Evolutionary conservation across 2,329 filamentous ascomycete species (phyloP).

Genomic region (Conoideocrella luteorostrata): DNA sequence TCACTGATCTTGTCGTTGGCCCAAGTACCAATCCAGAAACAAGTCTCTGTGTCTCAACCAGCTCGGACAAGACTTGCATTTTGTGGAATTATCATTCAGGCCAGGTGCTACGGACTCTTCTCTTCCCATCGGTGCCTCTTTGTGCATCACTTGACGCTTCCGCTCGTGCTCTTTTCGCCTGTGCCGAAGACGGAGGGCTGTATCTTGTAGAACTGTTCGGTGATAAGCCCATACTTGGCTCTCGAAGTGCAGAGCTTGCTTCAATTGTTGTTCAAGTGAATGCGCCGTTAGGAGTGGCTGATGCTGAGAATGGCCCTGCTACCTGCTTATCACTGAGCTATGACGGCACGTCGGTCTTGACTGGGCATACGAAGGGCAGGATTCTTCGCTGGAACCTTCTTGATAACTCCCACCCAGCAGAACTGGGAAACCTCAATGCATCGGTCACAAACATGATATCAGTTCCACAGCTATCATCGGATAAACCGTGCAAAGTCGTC

Average conservation of each 20-base stretch:
- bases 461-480: slow-evolving; percentile 49
- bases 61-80: slow-evolving; percentile 81
- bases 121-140: slow-evolving; percentile 67
- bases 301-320: slow-evolving; percentile 56
- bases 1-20: slow-evolving; percentile 58
- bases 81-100: slow-evolving; percentile 89
- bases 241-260: slow-evolving; percentile 43
- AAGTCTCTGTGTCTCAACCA: slow-evolving; percentile 78
- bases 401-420: slow-evolving; percentile 59
- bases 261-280: slow-evolving; percentile 52
- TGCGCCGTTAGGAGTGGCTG: slow-evolving; percentile 48
- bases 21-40: slow-evolving; percentile 62
- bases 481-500: slow-evolving; percentile 40
- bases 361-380: slow-evolving; percentile 75
- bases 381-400: slow-evolving; percentile 76
- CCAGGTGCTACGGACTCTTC: slow-evolving; percentile 69
- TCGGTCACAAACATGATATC: slow-evolving; percentile 79
- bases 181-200: slow-evolving; percentile 72
- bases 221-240: slow-evolving; percentile 48
- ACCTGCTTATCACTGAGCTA: slow-evolving; percentile 69
- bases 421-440: slow-evolving; percentile 67
- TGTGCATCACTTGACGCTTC: slow-evolving; percentile 75
- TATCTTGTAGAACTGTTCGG: slow-evolving; percentile 70
- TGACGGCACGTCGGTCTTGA: slow-evolving; percentile 73
- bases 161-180: slow-evolving; percentile 74